Evolutionary conservation across 2,329 filamentous ascomycete genomes (phyloP).

Genomic region (Pestalotiopsis sp.): DNA sequence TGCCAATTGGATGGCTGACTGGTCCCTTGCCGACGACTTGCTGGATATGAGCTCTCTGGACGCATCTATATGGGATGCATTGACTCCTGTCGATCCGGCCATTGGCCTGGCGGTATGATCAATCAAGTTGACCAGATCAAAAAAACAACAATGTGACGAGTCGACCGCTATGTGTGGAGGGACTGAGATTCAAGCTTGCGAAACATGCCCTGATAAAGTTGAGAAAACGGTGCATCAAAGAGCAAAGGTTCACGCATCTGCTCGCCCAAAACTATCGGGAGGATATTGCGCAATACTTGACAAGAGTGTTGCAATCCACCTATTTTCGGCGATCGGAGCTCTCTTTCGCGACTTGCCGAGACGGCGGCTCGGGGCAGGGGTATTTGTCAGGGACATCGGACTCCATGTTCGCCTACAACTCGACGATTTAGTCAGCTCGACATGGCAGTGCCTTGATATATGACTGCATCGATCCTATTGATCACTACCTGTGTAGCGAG

Average conservation of each 20-base stretch:
- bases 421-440: background rate
- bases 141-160: no score
- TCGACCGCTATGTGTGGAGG: no score
- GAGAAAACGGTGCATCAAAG: no score
- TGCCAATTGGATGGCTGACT: background rate
- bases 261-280: no score
- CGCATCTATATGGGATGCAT: background rate
- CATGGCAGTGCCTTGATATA: no score
- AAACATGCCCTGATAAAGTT: no score
- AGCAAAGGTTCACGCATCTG: no score
- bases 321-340: background rate
- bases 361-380: background rate
- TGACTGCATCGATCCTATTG: no score
- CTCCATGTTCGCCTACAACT: background rate
- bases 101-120: background rate
- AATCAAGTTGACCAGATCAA: background rate
- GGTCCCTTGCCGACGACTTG: background rate
- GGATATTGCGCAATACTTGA: background rate
- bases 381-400: background rate
- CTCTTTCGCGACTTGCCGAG: background rate
- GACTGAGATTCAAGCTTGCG: no score
- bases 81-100: background rate
- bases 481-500: background rate
- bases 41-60: background rate
- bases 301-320: background rate